Percentiles rank a stretch among this genome's conserved stretches.
Evolutionary conservation across 2,329 filamentous ascomycete genomes (phyloP).

Genomic region (Monilinia vaccinii-corymbosi): DNA sequence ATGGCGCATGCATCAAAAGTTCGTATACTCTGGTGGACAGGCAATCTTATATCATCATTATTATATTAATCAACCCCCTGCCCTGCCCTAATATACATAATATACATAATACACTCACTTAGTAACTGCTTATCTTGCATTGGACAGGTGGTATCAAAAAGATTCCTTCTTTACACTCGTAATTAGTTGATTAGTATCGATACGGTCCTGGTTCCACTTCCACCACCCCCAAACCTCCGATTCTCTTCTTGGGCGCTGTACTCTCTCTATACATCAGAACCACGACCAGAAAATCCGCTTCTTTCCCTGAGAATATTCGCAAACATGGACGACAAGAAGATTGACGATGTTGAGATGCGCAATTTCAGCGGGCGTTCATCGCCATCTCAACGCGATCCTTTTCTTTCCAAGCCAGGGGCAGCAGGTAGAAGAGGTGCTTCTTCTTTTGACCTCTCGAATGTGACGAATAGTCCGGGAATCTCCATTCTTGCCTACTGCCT

Average conservation of each 20-base stretch:
- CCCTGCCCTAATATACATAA: too few species aligned
- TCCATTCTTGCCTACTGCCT: slow-evolving; percentile 87
- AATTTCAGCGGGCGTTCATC: slow-evolving; percentile 30
- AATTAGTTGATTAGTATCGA: not conserved
- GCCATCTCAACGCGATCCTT: slow-evolving; percentile 32
- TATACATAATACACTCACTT: too few species aligned
- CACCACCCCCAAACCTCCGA: not conserved
- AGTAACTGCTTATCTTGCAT: too few species aligned
- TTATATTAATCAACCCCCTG: too few species aligned
- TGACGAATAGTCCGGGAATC: slow-evolving; percentile 68
- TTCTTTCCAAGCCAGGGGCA: slow-evolving; percentile 24
- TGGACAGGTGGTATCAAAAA: too few species aligned
- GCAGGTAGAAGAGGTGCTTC: slow-evolving; percentile 28
- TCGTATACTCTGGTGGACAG: too few species aligned
- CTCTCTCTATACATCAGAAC: not conserved
- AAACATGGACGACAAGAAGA: slow-evolving; percentile 82
- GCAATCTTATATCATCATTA: too few species aligned
- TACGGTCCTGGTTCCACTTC: too few species aligned
- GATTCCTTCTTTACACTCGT: not conserved
- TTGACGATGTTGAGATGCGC: slow-evolving; percentile 50
- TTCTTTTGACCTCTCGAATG: slow-evolving; percentile 24
- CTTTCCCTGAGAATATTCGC: slow-evolving; percentile 14
- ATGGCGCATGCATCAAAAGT: not conserved
- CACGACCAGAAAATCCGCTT: slow-evolving; percentile 8
- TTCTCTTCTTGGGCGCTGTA: not conserved